Base-by-base conservation (phyloP, 2,329 filamentous ascomycete species). In the Didymella arachidicola region DNA sequence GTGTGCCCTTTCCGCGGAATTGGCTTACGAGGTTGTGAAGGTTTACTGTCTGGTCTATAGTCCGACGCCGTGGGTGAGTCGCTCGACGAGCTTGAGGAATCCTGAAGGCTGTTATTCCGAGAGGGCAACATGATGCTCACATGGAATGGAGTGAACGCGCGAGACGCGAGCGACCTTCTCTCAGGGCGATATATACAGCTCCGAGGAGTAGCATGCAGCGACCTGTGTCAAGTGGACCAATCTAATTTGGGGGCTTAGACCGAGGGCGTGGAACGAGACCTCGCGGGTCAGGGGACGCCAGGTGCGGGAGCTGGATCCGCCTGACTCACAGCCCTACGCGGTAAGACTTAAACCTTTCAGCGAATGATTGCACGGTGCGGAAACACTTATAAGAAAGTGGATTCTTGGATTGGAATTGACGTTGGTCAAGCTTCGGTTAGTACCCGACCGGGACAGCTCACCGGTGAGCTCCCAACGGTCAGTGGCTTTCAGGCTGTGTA, bases 1-100 rank as follows among this genome's bases (percentile, higher is more conserved):
- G 85, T 89, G 62, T 89, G 87, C 0, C 87, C 86, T 61, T 86
- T 82, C 54, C 87, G 67, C 3, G 74, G 74, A 29, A 76, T 74
- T 1, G 74, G 74, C 53, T 73, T 77, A 45, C 72, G 68, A 65
- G 70, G 71, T 44, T 63, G 66, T 42, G 68, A 62, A 30, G 67
- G 61, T n/a, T 66, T 58, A 27, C 48, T 65, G 39, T 60, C 67
- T 44, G 39, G 61, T 29, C 55, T 63, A 47, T 63, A 59, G 44
- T 72, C 66, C 22, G 70, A 67, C 18, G 60, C 51, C 3, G 63
- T 63, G 49, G 72, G 72, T 29, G 72, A 76, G 59, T 73, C 71
- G 62, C 72, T 73, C 16, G 73, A 73, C 18, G 64, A 62, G 52
- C 69, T 70, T 14, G 68, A 69, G 34, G 56, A 62, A 46, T 70